These are phyloP conservation scores for Colletotrichum sp. DNA, from an alignment of 2,329 filamentous ascomycete species.

Conservation along the genomic window DNA sequence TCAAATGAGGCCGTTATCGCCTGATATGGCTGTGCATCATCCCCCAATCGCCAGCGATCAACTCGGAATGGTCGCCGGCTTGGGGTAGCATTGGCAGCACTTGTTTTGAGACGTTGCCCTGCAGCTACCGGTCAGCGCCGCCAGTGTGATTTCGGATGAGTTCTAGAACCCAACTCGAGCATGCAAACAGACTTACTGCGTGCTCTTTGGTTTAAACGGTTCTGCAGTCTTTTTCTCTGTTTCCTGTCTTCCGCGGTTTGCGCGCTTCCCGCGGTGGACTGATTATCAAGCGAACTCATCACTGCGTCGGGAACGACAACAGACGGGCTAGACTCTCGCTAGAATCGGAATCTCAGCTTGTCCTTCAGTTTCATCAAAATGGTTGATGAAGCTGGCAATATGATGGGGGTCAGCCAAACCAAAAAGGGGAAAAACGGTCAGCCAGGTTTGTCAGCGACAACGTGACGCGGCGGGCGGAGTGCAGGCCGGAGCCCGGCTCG, in stretches of 20 bases:
- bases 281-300: background rate
- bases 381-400: background rate
- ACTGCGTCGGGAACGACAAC: background rate
- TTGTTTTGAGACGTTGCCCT: background rate
- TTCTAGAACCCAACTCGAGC: rapidly evolving
- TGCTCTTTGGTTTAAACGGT: conserved; percentile 16
- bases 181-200: background rate
- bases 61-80: background rate
- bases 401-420: background rate
- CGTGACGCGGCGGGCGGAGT: background rate
- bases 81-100: background rate
- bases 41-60: background rate
- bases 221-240: conserved; percentile 10
- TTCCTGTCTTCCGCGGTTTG: background rate
- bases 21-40: background rate
- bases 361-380: background rate
- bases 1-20: background rate
- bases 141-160: background rate
- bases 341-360: background rate
- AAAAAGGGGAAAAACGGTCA: background rate
- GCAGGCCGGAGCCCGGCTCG: background rate
- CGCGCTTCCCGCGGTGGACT: background rate
- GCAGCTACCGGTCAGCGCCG: background rate
- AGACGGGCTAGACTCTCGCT: background rate
- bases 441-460: background rate